A percentile compares a stretch with the other conserved stretches of the same genome.
These are phyloP conservation scores for Hemisphaericaspora lyxosophila DNA, from an alignment of 1,139 yeast genomes.

Conservation along the genomic window DNA sequence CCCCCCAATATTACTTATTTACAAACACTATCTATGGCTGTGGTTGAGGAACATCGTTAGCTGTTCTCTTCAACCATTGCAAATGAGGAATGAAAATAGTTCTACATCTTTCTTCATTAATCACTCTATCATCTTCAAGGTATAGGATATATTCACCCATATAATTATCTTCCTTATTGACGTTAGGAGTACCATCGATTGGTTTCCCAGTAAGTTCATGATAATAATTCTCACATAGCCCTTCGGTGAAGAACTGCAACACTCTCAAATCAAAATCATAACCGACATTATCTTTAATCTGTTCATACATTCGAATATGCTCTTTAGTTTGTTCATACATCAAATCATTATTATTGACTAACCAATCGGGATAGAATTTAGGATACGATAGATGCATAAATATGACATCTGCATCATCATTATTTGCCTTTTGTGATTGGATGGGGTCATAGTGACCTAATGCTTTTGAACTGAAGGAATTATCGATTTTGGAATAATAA, in stretches of 20 bases:
- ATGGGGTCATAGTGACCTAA: constrained; percentile 63
- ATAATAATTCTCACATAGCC: constrained; percentile 39
- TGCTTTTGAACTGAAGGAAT: constrained; percentile 50
- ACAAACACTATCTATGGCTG: no score
- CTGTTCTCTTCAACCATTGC: constrained; percentile 37
- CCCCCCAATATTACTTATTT: no score
- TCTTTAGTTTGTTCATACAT: constrained; percentile 33
- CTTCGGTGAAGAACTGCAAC: constrained; percentile 38
- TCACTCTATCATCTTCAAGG: constrained; percentile 24
- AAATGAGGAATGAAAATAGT: constrained; percentile 42
- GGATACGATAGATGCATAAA: constrained; percentile 69
- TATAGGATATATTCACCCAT: constrained; percentile 37
- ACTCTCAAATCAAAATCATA: constrained; percentile 55
- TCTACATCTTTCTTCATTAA: constrained; percentile 30
- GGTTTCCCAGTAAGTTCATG: constrained; percentile 29
- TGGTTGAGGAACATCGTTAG: no score
- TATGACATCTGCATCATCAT: constrained; percentile 24
- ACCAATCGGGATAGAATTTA: constrained; percentile 54
- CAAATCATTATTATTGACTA: constrained; percentile 48
- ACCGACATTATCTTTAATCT: constrained; percentile 41
- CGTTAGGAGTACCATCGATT: constrained; percentile 24
- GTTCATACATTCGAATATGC: constrained; percentile 49
- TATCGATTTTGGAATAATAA: constrained; percentile 36
- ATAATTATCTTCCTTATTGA: constrained; percentile 24
- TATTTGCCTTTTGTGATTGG: constrained; percentile 17